phyloP scores from a whole-genome alignment of 2,329 filamentous ascomycete species.

The Pseudogymnoascus pannorum region DNA sequence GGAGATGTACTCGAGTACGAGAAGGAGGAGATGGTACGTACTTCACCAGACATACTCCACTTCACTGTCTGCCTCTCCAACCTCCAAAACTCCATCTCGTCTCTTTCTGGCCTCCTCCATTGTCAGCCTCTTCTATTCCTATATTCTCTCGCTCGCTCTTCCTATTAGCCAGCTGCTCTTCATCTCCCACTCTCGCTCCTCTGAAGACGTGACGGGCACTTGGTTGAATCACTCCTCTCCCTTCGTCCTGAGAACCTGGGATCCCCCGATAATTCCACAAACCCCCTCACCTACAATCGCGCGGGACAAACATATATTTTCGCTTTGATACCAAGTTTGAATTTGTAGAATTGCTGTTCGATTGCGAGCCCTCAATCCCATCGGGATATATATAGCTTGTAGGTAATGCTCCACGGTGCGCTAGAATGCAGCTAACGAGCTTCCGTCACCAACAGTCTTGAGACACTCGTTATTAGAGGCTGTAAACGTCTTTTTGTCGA shows the following conservation, averaged over 20 bases:
- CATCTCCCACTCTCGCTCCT: background rate
- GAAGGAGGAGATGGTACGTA: background rate
- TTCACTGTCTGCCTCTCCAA: slow-evolving; percentile 26
- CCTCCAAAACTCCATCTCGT: slow-evolving; percentile 26
- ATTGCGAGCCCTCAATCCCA: background rate
- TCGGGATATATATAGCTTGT: background rate
- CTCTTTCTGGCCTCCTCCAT: slow-evolving; percentile 34
- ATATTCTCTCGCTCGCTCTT: slow-evolving; percentile 12
- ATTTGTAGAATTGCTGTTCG: background rate
- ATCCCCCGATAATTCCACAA: background rate
- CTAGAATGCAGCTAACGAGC: background rate
- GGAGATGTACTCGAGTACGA: slow-evolving; percentile 1
- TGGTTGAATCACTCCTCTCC: background rate
- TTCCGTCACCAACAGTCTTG: background rate
- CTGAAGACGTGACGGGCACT: background rate
- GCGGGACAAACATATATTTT: background rate
- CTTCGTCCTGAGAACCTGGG: background rate
- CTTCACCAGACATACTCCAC: background rate
- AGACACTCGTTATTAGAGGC: background rate
- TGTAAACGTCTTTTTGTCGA: slow-evolving; percentile 2
- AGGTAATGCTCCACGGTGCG: background rate
- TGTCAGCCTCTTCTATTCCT: slow-evolving; percentile 17
- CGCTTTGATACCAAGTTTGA: background rate
- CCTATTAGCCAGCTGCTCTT: background rate
- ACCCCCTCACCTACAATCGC: slow-evolving; percentile 5